Evolutionary conservation across 495 filamentous ascomycete genomes (phyloP).

Genomic region (Penicillium bialowiezense): DNA sequence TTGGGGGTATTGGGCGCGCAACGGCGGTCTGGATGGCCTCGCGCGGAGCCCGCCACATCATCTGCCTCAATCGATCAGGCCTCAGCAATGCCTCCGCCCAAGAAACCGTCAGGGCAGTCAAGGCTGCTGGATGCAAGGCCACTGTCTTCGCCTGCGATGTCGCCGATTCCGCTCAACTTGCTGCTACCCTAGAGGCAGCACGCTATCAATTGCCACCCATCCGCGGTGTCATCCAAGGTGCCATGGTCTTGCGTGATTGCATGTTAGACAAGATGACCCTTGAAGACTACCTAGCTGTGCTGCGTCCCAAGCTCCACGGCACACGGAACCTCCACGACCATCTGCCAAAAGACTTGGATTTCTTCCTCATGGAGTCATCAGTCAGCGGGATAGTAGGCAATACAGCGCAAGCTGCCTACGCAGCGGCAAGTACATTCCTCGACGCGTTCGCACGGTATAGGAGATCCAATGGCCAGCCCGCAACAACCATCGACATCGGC

Average conservation of each 20-base stretch:
- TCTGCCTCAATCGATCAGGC: constrained; percentile 28
- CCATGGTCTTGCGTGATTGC: not conserved
- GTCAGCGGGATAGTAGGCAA: constrained; percentile 28
- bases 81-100: constrained; percentile 26
- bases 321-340: not conserved
- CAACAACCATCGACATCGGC: constrained; percentile 11
- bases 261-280: not conserved
- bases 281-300: not conserved
- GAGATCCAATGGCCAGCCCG: not conserved
- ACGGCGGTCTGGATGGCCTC: constrained; percentile 47
- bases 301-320: constrained; percentile 3
- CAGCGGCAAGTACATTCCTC: constrained; percentile 25
- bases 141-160: too few relatives aligned
- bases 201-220: too few relatives aligned
- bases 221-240: too few relatives aligned
- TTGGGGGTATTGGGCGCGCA: too few relatives aligned
- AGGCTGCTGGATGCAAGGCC: not conserved
- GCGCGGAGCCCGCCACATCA: constrained; percentile 51
- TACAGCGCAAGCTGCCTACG: constrained; percentile 33
- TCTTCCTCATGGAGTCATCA: constrained; percentile 43
- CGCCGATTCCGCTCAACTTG: too few relatives aligned
- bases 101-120: constrained; percentile 14
- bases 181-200: too few relatives aligned
- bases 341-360: constrained; percentile 28
- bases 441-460: constrained; percentile 22